phyloP scores from a whole-genome alignment of 2,329 filamentous ascomycete genomes.

The Talaromyces sp. region DNA sequence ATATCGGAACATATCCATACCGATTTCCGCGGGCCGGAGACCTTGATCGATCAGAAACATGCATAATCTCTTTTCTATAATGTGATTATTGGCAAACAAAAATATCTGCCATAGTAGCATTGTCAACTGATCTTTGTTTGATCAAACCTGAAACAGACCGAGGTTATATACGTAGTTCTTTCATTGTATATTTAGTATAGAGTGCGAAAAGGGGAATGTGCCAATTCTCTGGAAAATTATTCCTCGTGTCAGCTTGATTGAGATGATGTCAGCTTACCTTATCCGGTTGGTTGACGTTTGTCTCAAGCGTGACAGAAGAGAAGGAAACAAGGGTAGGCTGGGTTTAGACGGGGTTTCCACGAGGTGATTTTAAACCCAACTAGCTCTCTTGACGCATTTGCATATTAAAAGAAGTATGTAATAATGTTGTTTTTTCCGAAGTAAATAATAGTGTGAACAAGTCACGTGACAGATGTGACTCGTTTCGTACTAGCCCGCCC shows the following conservation, averaged over 20 bases:
- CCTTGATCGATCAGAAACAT: background rate
- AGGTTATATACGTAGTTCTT: background rate
- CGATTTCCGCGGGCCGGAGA: no score
- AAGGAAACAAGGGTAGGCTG: background rate
- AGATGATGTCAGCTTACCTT: slow-evolving; percentile 10
- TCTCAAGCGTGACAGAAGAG: background rate
- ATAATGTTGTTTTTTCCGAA: background rate
- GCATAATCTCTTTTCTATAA: background rate
- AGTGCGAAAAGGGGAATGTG: background rate
- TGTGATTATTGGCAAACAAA: no score
- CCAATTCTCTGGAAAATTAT: background rate
- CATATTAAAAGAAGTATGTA: no score
- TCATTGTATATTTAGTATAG: no score
- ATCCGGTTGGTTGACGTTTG: slow-evolving; percentile 2
- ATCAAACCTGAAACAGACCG: no score
- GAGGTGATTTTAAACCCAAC: background rate
- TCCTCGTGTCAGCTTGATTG: background rate
- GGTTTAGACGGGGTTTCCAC: background rate
- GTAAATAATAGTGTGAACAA: background rate
- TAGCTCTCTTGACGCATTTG: no score
- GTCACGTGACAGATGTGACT: background rate
- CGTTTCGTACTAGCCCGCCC: background rate
- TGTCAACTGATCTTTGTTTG: no score
- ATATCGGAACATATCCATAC: background rate
- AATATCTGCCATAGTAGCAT: no score